These are phyloP conservation scores for Coffea eugenioides DNA, from an alignment of 257 asterid genomes.

Conservation along the genomic window DNA sequence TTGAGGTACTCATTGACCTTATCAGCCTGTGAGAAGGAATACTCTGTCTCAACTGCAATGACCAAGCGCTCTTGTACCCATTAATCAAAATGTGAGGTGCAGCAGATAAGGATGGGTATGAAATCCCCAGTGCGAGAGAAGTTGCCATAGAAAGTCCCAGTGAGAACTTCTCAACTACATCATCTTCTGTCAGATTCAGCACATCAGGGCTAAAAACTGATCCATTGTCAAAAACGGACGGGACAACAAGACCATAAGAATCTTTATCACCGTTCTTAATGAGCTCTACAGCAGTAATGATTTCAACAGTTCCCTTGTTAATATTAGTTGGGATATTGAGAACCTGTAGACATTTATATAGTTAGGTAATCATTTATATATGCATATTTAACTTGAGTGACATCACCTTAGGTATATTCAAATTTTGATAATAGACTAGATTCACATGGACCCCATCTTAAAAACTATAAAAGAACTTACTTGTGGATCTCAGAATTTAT, in stretches of 20 bases:
- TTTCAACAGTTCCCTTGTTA: slow-evolving; percentile 27
- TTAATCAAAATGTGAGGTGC: slow-evolving; percentile 23
- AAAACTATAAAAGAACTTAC: no score
- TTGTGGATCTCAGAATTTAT: no score
- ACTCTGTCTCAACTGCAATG: slow-evolving; percentile 18
- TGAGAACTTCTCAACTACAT: slow-evolving; percentile 15
- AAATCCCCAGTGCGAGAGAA: slow-evolving; percentile 15
- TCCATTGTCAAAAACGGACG: slow-evolving; percentile 20
- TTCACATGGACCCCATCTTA: no score
- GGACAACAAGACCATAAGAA: slow-evolving; percentile 25
- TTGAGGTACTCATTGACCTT: slow-evolving; percentile 22
- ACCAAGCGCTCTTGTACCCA: slow-evolving; percentile 22
- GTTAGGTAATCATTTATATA: not conserved
- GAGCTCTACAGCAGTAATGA: slow-evolving; percentile 26
- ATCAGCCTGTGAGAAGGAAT: slow-evolving; percentile 23
- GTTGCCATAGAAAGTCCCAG: slow-evolving; percentile 12
- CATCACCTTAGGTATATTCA: no score
- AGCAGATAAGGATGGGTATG: slow-evolving; percentile 23
- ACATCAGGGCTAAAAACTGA: slow-evolving; percentile 21
- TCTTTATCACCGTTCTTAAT: slow-evolving; percentile 28
- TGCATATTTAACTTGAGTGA: no score
- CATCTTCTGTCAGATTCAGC: slow-evolving; percentile 21
- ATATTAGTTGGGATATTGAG: slow-evolving; percentile 25
- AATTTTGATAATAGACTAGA: no score
- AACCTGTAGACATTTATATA: slow-evolving; percentile 3